Conservation (phyloP, 2,329 filamentous ascomycete species). For the Albophoma yamanashiensis region DNA sequence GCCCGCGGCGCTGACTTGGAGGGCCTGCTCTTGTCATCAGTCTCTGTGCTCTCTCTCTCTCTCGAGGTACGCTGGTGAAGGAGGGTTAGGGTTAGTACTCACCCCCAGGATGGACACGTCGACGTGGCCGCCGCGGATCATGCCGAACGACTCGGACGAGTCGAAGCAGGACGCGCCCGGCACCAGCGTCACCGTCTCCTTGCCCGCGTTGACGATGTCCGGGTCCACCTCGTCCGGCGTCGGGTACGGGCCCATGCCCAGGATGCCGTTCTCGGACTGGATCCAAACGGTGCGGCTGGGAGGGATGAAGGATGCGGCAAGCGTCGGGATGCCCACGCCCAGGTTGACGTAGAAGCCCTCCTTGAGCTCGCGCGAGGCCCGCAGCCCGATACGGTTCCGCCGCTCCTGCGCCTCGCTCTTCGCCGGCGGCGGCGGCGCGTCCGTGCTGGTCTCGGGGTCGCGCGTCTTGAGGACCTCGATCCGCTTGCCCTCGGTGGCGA, state of each 20-base stretch:
- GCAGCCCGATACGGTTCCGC: slow-evolving; percentile 61
- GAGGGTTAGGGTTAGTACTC: slow-evolving; percentile 7
- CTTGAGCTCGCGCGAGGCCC: slow-evolving; percentile 73
- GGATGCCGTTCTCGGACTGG: slow-evolving; percentile 77
- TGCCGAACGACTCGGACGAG: slow-evolving; percentile 71
- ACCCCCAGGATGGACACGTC: slow-evolving; percentile 73
- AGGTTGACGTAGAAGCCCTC: slow-evolving; percentile 73
- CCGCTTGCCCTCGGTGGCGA: slow-evolving; percentile 58
- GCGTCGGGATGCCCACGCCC: slow-evolving; percentile 74
- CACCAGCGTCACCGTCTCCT: slow-evolving; percentile 74
- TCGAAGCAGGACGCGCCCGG: slow-evolving; percentile 71
- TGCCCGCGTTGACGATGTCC: slow-evolving; percentile 78
- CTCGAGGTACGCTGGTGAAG: not conserved
- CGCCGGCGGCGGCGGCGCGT: slow-evolving; percentile 22
- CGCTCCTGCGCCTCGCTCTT: slow-evolving; percentile 38
- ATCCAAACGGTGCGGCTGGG: slow-evolving; percentile 64
- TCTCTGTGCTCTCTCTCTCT: not conserved
- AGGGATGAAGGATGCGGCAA: slow-evolving; percentile 69
- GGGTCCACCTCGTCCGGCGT: slow-evolving; percentile 60
- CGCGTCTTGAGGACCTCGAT: slow-evolving; percentile 59
- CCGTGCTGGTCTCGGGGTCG: slow-evolving; percentile 32
- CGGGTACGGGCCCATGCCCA: slow-evolving; percentile 77
- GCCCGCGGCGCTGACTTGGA: slow-evolving; percentile 69
- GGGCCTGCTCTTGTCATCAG: slow-evolving; percentile 30
- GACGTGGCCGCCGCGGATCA: slow-evolving; percentile 79